Evolutionary conservation across 108 stramenopile species (phyloP).

Genomic region (Poteriospumella lacustris): DNA sequence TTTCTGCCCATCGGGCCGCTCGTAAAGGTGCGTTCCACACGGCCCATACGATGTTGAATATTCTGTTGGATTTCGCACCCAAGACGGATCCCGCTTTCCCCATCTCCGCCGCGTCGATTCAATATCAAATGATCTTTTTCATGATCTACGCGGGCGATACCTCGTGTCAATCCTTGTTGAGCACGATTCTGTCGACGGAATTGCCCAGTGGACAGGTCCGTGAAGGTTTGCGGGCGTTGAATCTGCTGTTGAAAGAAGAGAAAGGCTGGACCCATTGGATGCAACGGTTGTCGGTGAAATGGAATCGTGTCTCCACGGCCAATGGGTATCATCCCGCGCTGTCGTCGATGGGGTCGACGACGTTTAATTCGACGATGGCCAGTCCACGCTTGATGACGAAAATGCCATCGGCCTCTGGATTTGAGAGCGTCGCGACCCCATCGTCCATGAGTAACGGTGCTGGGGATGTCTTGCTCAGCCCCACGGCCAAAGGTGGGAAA

Average conservation of each 20-base stretch:
- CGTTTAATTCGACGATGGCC: too few relatives aligned
- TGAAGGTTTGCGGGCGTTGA: background rate
- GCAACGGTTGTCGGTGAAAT: too few relatives aligned
- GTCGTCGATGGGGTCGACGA: too few relatives aligned
- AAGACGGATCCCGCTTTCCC: background rate
- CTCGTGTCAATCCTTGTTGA: background rate
- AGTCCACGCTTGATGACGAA: background rate
- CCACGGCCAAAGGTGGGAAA: background rate
- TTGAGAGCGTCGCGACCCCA: background rate
- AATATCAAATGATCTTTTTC: slow-evolving; percentile 1
- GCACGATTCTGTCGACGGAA: background rate
- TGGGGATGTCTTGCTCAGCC: background rate
- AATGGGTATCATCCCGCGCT: too few relatives aligned
- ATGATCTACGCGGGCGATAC: background rate
- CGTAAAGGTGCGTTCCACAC: background rate
- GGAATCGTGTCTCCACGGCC: too few relatives aligned
- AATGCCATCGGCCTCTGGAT: background rate
- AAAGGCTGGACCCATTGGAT: too few relatives aligned
- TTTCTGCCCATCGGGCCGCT: slow-evolving; percentile 8
- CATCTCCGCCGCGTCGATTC: background rate
- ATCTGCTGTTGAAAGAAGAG: background rate
- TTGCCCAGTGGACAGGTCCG: background rate
- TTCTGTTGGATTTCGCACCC: background rate
- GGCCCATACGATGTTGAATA: background rate
- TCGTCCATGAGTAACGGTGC: background rate